Percentiles rank a stretch among this genome's conserved stretches.
Conservation (phyloP, 768 basidiomycete species). For the Rhodosporidiobolus sp. region DNA sequence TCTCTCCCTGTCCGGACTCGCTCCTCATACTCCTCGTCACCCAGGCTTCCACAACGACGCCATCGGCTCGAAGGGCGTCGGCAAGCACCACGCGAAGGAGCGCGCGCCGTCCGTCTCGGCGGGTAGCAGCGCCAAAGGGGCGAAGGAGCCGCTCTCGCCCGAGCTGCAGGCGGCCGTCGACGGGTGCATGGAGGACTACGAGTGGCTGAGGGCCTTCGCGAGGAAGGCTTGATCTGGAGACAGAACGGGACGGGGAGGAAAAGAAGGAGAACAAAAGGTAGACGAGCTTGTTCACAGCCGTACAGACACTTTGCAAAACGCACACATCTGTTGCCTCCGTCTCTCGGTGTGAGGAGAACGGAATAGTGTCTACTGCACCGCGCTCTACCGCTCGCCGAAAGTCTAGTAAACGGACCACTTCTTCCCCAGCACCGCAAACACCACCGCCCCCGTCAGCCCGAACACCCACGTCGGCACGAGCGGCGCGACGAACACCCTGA, state of each 20-base stretch:
- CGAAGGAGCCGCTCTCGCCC: constrained; percentile 15
- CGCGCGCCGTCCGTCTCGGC: too few relatives aligned
- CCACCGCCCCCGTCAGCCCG: not conserved
- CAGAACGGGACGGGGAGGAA: not conserved
- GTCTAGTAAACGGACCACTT: not conserved
- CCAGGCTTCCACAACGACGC: constrained; percentile 24
- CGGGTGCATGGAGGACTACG: constrained; percentile 43
- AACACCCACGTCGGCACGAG: not conserved
- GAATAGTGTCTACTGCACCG: too few relatives aligned
- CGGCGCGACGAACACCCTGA: constrained; percentile 1
- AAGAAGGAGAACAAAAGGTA: not conserved
- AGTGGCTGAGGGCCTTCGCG: constrained; percentile 37
- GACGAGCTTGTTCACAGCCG: too few relatives aligned
- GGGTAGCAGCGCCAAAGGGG: too few relatives aligned
- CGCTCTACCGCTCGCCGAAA: too few relatives aligned
- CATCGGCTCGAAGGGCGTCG: constrained; percentile 17
- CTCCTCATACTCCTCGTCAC: not conserved
- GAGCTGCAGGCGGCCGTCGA: constrained; percentile 38
- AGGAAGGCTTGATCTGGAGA: not conserved
- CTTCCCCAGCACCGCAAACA: not conserved
- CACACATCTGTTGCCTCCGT: too few relatives aligned
- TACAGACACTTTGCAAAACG: too few relatives aligned
- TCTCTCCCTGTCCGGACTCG: too few relatives aligned
- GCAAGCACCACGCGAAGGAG: not conserved
- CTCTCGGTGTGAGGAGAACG: too few relatives aligned